Evolutionary conservation across 164 flowering plant species (phyloP).

Genomic region (Protea cynaroides): DNA sequence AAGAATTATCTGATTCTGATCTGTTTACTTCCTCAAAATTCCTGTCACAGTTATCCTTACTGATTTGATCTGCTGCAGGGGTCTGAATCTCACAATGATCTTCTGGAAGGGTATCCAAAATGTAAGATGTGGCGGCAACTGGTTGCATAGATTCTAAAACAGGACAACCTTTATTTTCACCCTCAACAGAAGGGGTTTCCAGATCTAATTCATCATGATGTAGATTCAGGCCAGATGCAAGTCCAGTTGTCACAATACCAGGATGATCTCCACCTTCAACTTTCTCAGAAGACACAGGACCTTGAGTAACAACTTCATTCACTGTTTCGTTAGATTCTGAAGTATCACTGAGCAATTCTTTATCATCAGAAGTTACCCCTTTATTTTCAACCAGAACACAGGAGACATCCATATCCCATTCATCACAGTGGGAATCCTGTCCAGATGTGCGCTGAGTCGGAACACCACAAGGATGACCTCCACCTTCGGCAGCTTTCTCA

Average conservation of each 20-base stretch:
- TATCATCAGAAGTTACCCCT: neutral
- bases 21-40: too few relatives aligned
- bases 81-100: too few relatives aligned
- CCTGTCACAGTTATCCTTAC: too few relatives aligned
- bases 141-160: neutral
- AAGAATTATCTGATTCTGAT: too few relatives aligned
- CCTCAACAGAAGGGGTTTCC: conserved; percentile 1
- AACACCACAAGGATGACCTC: neutral
- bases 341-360: conserved; percentile 4
- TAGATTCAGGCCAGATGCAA: neutral
- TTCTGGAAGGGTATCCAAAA: too few relatives aligned
- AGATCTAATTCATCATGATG: neutral
- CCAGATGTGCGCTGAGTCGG: neutral
- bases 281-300: neutral
- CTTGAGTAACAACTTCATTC: too few relatives aligned
- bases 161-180: conserved; percentile 10
- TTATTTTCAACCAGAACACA: conserved; percentile 8
- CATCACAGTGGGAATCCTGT: neutral
- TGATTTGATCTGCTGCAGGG: too few relatives aligned
- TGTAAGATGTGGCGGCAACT: too few relatives aligned
- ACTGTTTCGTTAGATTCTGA: conserved; percentile 4
- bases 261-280: conserved; percentile 3
- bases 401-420: neutral
- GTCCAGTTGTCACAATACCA: neutral
- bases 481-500: neutral